A percentile compares a stretch with the other conserved stretches of the same genome.
phyloP scores from a whole-genome alignment of 2,329 filamentous ascomycete genomes.

The Hypoxylon sp. region DNA sequence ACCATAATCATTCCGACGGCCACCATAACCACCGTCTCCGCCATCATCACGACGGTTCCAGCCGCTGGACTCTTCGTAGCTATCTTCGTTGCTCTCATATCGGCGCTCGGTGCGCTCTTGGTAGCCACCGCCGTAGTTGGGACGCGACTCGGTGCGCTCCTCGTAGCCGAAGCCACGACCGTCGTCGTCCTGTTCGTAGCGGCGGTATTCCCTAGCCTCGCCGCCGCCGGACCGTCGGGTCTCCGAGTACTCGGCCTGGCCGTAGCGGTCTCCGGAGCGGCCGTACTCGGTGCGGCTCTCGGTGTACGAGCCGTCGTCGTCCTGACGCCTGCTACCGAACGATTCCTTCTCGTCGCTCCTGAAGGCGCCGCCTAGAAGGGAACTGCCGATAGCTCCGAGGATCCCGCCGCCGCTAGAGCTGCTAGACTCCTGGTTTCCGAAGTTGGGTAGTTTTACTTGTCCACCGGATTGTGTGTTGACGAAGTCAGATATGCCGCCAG shows the following conservation, averaged over 20 bases:
- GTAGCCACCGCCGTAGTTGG: constrained; percentile 65
- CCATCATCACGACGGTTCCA: constrained; percentile 40
- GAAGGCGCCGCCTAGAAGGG: constrained; percentile 73
- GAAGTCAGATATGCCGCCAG: constrained; percentile 62
- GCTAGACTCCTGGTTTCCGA: constrained; percentile 62
- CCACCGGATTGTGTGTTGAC: constrained; percentile 60
- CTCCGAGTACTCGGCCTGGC: constrained; percentile 69
- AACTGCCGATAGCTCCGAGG: constrained; percentile 75
- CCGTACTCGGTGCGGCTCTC: constrained; percentile 72
- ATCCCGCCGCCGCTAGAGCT: constrained; percentile 76
- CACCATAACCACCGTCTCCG: constrained; percentile 19
- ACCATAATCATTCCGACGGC: constrained; percentile 5
- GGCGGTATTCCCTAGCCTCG: constrained; percentile 68
- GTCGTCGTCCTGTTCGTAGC: constrained; percentile 69
- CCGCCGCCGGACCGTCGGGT: constrained; percentile 70
- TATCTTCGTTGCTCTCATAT: constrained; percentile 53
- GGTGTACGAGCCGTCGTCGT: constrained; percentile 70
- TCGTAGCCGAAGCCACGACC: constrained; percentile 67
- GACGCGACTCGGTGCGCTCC: constrained; percentile 66
- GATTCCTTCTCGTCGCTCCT: constrained; percentile 66
- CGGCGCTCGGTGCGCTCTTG: constrained; percentile 69
- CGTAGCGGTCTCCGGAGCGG: constrained; percentile 67
- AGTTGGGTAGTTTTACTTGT: constrained; percentile 43
- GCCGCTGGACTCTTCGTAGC: constrained; percentile 45
- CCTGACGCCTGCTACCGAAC: constrained; percentile 64